Percentiles rank a stretch among this genome's conserved stretches.
These are phyloP conservation scores for Pestalotiopsis sp. DNA, from an alignment of 2,329 filamentous ascomycete species.

Conservation along the genomic window DNA sequence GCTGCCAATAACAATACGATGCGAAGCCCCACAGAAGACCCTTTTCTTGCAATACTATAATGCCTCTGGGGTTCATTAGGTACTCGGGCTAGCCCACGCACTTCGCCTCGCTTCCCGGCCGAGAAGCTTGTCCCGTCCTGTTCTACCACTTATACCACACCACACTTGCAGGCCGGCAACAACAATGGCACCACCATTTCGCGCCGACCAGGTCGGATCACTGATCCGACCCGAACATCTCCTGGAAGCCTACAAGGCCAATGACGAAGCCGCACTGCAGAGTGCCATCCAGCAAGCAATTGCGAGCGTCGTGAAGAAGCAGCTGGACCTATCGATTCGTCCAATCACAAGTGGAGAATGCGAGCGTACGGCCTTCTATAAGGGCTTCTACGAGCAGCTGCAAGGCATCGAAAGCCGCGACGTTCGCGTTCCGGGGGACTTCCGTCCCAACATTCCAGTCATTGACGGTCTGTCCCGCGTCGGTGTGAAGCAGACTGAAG, in stretches of 20 bases:
- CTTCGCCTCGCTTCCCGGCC: background rate
- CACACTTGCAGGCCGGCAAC: background rate
- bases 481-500: conserved; percentile 34
- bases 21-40: background rate
- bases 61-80: background rate
- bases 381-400: conserved; percentile 50
- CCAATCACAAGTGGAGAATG: conserved; percentile 73
- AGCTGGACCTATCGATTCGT: conserved; percentile 63
- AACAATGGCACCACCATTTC: conserved; percentile 53
- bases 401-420: conserved; percentile 54
- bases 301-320: conserved; percentile 44
- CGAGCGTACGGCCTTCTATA: conserved; percentile 50
- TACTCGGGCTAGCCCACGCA: background rate
- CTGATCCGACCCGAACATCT: conserved; percentile 58
- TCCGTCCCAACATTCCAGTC: conserved; percentile 52
- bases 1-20: background rate
- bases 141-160: background rate
- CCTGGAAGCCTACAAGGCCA: background rate
- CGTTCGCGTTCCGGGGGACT: conserved; percentile 62
- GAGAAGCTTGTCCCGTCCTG: background rate
- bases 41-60: background rate
- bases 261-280: conserved; percentile 49
- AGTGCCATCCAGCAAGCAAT: conserved; percentile 46
- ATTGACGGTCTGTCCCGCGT: conserved; percentile 36
- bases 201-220: conserved; percentile 73